Conservation (phyloP, 495 filamentous ascomycete genomes). For the Aspergillus incahuasiensis region DNA sequence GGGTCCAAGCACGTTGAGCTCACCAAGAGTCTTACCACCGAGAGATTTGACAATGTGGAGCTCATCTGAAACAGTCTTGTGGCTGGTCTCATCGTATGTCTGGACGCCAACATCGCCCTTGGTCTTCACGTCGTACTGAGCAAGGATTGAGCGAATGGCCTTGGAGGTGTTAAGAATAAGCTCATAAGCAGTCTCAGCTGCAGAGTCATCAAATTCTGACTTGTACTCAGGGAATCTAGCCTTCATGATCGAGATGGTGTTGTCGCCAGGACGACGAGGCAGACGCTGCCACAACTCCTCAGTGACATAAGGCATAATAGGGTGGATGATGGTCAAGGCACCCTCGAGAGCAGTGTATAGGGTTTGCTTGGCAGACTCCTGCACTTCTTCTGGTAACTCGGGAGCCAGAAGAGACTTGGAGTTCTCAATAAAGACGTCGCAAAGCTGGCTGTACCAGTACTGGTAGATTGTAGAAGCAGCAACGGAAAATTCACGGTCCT, state of each 20-base stretch:
- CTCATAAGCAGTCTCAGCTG: slow-evolving; percentile 60
- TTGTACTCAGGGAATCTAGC: slow-evolving; percentile 59
- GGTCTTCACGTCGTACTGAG: slow-evolving; percentile 58
- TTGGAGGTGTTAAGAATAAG: slow-evolving; percentile 57
- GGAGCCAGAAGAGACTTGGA: slow-evolving; percentile 67
- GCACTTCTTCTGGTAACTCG: slow-evolving; percentile 51
- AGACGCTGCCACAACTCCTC: slow-evolving; percentile 79
- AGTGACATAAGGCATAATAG: slow-evolving; percentile 76
- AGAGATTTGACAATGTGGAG: slow-evolving; percentile 59
- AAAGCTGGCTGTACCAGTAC: slow-evolving; percentile 65
- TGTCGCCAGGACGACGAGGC: slow-evolving; percentile 57
- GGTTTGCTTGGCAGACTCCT: slow-evolving; percentile 57
- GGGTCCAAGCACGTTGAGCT: slow-evolving; percentile 45
- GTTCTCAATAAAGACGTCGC: slow-evolving; percentile 72
- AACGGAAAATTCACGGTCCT: slow-evolving; percentile 65
- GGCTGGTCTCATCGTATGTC: slow-evolving; percentile 50
- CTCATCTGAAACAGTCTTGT: slow-evolving; percentile 54
- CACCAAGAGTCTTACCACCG: slow-evolving; percentile 55
- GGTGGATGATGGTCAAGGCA: slow-evolving; percentile 63
- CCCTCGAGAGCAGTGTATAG: slow-evolving; percentile 67
- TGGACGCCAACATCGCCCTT: slow-evolving; percentile 54
- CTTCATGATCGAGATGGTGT: slow-evolving; percentile 61
- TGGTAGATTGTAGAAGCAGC: slow-evolving; percentile 60
- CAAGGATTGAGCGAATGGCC: slow-evolving; percentile 52
- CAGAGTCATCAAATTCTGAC: slow-evolving; percentile 50